Evolutionary conservation across 805 yeast species (phyloP), one percentile per base, ranked within the genome.

Genomic region (Pichia scutulata): DNA sequence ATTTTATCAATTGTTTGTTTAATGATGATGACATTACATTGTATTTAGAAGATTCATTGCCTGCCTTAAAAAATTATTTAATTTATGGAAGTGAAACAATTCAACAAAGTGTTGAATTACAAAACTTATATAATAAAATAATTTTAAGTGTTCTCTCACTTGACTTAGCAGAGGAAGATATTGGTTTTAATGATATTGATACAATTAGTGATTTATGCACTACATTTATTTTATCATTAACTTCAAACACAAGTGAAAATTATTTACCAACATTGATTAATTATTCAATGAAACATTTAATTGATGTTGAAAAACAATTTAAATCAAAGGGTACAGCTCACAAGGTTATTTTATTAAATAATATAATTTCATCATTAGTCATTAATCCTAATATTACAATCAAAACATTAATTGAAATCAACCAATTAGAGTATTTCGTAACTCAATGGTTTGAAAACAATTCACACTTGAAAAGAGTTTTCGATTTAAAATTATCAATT

Each of bases 401-500:
- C 49, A 63, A 68, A 18, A 61, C 73, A 7, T 68, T 90, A 53
- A 71, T 73, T 52, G 71, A 74, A 45, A 60, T 65, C 16, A 67
- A 72, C 18, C 70, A 72, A 44, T 62, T 81, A 6, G 73, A 74
- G 36, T 58, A 68, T 14, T 78, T 87, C 58, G 78, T 90, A 59
- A 72, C 72, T 24, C 63, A 72, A 48, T 89, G 97, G 97, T 78
- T 85, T 60, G 70, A 74, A 21, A 58, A 73, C 10, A 68, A 81
- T 39, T 76, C 81, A 5, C 68, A 70, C 25, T 74, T 84, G 57
- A 74, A 75, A 22, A 72, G 95, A 52, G 95, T 88, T 2, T 86
- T 77, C 60, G 98, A 92, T 66, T 73, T 88, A 64, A 90, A 89
- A 66, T 67, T 92, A 41, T 80, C 87, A 1, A 70, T 80, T 2